Evolutionary conservation across 495 filamentous ascomycete species (phyloP), one percentile per base, ranked within the genome.

Genomic region (Chaetomium fimeti): DNA sequence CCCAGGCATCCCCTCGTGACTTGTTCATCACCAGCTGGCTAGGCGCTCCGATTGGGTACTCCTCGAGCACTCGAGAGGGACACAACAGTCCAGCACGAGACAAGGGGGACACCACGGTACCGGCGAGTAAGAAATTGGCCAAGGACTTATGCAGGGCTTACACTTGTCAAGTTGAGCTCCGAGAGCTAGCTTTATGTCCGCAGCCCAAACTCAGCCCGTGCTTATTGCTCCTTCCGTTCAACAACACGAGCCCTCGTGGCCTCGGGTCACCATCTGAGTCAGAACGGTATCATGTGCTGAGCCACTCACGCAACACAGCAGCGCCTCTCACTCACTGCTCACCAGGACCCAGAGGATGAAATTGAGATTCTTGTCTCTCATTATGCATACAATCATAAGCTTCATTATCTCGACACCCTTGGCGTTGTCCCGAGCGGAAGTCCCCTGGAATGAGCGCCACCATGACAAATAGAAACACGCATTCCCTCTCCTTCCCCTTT

Each of bases 301-400:
- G 11, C 36, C 24, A 2, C 58, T 51, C 25, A 28, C 28, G 28
- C 51, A 38, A 25, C 58, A 60, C 58, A 22, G 20, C 43, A 51
- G 43, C 24, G 28, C 11, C 47, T 52, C 47, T 22, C n/a, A 57
- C 32, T 47, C 40, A 9, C 8, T 11, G 32, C 11, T 45, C 24
- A 32, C 16, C 25, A 18, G 25, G 18, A 59, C 12, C 18, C 25
- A 0, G 5, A 36, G 24, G 13, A 27, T 27, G 36, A 54, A 38
- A 55, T 54, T 11, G 40, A 62, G 49, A 66, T 51, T 66, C 43
- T 22, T 60, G 32, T 47, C 51, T 51, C 62, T 66, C 63, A 70
- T 68, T 66, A 68, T 63, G 62, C 68, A 60, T 71, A 68, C 69
- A 71, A 56, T 71, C 69, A 68, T 71, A 36, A 71, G 49, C 60